phyloP scores from a whole-genome alignment of 495 filamentous ascomycete genomes.

The Trichoderma parareesei region DNA sequence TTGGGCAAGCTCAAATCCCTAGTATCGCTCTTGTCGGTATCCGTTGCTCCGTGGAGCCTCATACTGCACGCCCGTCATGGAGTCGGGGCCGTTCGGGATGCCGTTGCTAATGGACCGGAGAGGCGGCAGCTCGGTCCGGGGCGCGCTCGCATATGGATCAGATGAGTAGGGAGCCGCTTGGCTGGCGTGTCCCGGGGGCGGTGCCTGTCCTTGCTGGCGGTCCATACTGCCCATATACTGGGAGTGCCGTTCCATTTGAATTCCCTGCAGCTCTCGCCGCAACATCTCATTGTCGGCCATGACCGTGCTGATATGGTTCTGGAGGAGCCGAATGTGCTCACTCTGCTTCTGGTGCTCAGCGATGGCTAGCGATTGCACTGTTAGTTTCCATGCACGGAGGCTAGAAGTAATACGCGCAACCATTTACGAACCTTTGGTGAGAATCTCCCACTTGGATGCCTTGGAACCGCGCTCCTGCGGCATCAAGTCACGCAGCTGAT shows the following conservation, averaged over 20 bases:
- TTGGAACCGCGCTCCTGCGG: constrained; percentile 85
- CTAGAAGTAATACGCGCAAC: background rate
- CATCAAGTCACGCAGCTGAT: constrained; percentile 70
- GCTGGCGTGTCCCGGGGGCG: constrained; percentile 25
- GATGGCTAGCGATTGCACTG: constrained; percentile 33
- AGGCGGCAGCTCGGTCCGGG: constrained; percentile 40
- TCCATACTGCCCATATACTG: constrained; percentile 35
- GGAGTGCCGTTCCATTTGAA: constrained; percentile 45
- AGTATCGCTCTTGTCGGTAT: constrained; percentile 18
- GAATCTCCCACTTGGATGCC: constrained; percentile 97
- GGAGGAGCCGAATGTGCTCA: constrained; percentile 29
- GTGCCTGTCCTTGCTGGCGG: constrained; percentile 11
- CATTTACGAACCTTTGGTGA: constrained; percentile 70
- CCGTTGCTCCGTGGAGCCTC: constrained; percentile 34
- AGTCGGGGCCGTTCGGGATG: constrained; percentile 28
- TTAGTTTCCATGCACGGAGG: background rate
- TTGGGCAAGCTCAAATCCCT: background rate
- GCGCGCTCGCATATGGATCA: constrained; percentile 23
- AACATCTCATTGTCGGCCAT: constrained; percentile 39
- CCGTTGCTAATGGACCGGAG: constrained; percentile 30
- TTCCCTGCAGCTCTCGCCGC: constrained; percentile 36
- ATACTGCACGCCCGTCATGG: constrained; percentile 51
- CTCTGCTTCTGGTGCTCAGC: constrained; percentile 43
- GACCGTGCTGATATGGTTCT: constrained; percentile 26
- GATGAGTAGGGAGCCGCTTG: constrained; percentile 20